Evolutionary conservation across 2,329 filamentous ascomycete genomes (phyloP).

Genomic region (Pyrenophora seminiperda): DNA sequence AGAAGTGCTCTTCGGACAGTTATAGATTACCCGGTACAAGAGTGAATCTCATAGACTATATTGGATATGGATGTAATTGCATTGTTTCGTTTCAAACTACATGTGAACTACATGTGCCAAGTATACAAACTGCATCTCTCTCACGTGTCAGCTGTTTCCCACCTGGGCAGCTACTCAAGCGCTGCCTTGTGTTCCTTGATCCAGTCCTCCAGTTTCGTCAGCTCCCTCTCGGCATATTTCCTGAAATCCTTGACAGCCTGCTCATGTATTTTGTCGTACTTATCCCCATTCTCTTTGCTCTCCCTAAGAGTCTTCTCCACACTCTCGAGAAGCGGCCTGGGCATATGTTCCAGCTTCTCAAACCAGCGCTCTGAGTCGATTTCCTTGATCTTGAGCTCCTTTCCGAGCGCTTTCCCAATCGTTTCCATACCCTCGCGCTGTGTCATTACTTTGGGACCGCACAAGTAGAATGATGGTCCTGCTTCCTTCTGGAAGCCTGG

Average conservation of each 20-base stretch:
- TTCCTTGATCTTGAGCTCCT: constrained; percentile 9
- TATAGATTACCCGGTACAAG: too few species aligned
- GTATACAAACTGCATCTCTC: not conserved
- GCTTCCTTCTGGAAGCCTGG: constrained; percentile 30
- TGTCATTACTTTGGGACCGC: constrained; percentile 46
- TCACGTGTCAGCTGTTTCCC: not conserved
- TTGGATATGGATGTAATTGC: too few species aligned
- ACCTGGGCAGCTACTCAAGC: not conserved
- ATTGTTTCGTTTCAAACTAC: too few species aligned
- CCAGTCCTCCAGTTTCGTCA: constrained; percentile 12
- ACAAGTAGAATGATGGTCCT: constrained; percentile 39
- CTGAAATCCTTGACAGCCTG: constrained; percentile 23
- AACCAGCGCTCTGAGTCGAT: constrained; percentile 3
- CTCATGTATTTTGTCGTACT: constrained; percentile 29
- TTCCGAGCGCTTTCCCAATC: constrained; percentile 6
- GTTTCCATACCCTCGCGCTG: constrained; percentile 4
- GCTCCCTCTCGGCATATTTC: constrained; percentile 12
- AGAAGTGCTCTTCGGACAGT: too few species aligned
- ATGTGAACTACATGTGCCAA: too few species aligned
- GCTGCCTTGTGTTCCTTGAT: constrained; percentile 4
- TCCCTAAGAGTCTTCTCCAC: constrained; percentile 55
- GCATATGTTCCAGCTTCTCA: constrained; percentile 4
- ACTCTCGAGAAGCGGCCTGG: constrained; percentile 3
- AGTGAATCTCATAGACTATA: too few species aligned
- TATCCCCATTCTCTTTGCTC: constrained; percentile 55